A percentile compares a stretch with the other conserved stretches of the same genome.
phyloP scores from a whole-genome alignment of 768 basidiomycete genomes.

The Kwoniella heveanensis region DNA sequence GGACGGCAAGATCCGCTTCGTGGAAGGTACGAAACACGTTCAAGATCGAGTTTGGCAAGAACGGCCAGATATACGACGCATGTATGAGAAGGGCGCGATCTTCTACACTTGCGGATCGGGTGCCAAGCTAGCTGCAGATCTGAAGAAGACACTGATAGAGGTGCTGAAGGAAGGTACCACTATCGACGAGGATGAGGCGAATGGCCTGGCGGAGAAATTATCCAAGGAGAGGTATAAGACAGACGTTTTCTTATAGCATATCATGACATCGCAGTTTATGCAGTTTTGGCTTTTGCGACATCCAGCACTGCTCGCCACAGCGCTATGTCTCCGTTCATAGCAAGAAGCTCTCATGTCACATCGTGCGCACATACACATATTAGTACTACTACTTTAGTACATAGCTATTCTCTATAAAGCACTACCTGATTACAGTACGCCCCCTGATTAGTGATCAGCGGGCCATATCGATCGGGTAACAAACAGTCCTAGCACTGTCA shows the following conservation, averaged over 20 bases:
- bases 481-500: too few species aligned
- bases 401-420: too few species aligned
- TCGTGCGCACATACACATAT: too few species aligned
- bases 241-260: not conserved
- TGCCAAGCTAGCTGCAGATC: not conserved
- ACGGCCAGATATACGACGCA: not conserved
- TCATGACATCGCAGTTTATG: too few species aligned
- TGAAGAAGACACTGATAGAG: not conserved
- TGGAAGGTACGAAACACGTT: not conserved
- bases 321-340: too few species aligned
- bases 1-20: not conserved
- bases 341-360: too few species aligned
- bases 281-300: not conserved
- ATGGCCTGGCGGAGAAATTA: not conserved
- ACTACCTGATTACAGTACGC: too few species aligned
- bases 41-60: constrained; percentile 1
- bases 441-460: too few species aligned
- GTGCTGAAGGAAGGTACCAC: not conserved
- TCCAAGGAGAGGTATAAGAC: not conserved
- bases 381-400: not conserved
- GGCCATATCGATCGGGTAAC: too few species aligned
- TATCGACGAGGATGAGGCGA: constrained; percentile 3
- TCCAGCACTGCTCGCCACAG: not conserved
- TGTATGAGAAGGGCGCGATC: not conserved
- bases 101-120: not conserved